These are phyloP conservation scores for Neofusicoccum sp. DNA, from an alignment of 2,329 filamentous ascomycete species.

Conservation along the genomic window DNA sequence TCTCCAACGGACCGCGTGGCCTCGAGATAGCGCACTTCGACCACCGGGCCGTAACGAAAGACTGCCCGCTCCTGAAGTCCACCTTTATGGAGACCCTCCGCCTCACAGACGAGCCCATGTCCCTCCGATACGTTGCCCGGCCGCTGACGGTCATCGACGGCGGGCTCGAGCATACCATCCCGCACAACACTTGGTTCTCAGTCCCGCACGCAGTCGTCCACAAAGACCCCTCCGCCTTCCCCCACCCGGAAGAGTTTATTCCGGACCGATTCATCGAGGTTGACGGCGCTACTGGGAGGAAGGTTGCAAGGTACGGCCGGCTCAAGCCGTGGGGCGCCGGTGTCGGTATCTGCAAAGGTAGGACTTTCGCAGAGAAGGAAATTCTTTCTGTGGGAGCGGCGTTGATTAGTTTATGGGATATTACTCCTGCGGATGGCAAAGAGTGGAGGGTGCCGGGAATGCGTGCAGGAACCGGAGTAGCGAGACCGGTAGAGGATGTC, in stretches of 20 bases:
- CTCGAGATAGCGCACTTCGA: constrained; percentile 8
- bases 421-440: constrained; percentile 40
- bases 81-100: constrained; percentile 38
- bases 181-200: constrained; percentile 10
- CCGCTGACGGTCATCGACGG: constrained; percentile 36
- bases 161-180: constrained; percentile 22
- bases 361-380: constrained; percentile 50
- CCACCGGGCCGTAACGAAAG: background rate
- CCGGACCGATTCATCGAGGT: constrained; percentile 15
- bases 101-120: constrained; percentile 25
- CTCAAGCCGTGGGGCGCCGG: constrained; percentile 35
- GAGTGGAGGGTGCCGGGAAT: constrained; percentile 16
- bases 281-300: constrained; percentile 3
- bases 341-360: constrained; percentile 50
- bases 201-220: background rate
- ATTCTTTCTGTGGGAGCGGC: constrained; percentile 53
- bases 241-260: constrained; percentile 7
- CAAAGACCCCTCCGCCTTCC: constrained; percentile 14
- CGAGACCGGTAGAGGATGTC: background rate
- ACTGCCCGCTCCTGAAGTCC: constrained; percentile 39
- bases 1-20: background rate
- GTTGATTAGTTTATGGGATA: constrained; percentile 56
- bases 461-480: constrained; percentile 13
- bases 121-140: constrained; percentile 22
- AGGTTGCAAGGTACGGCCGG: constrained; percentile 12